Percentiles rank a stretch among this genome's conserved stretches.
Conservation (phyloP, 78 protist genomes). For the Dictyostelium firmibasis region DNA sequence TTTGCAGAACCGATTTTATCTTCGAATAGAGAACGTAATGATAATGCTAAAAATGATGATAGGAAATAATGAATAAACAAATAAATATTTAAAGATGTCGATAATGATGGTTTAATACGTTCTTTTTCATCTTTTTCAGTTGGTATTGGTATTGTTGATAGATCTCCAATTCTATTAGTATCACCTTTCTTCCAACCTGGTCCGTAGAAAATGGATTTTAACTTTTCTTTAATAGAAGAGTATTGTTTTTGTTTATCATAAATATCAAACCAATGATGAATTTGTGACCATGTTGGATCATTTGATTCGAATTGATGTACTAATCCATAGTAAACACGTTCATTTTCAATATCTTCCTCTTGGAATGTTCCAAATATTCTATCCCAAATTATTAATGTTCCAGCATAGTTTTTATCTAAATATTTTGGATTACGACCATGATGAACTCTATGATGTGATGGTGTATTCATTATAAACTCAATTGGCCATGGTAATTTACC, state of each 20-base stretch:
- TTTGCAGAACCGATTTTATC: not conserved
- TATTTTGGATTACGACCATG: slow-evolving; percentile 86
- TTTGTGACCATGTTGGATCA: slow-evolving; percentile 68
- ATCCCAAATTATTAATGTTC: slow-evolving; percentile 86
- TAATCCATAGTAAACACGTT: slow-evolving; percentile 61
- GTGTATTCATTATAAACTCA: slow-evolving; percentile 84
- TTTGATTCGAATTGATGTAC: slow-evolving; percentile 20
- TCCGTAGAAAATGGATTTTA: not conserved
- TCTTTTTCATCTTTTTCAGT: not conserved
- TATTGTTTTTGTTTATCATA: not conserved
- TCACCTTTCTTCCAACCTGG: slow-evolving; percentile 54
- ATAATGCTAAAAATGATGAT: not conserved
- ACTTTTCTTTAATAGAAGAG: not conserved
- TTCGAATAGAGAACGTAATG: not conserved
- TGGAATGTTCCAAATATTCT: slow-evolving; percentile 85
- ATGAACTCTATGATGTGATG: slow-evolving; percentile 89
- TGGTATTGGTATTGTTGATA: slow-evolving; percentile 7
- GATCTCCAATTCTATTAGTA: slow-evolving; percentile 3
- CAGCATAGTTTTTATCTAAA: slow-evolving; percentile 88
- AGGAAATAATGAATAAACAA: slow-evolving; percentile 20
- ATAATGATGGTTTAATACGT: not conserved
- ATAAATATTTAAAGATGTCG: not conserved
- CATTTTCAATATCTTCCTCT: slow-evolving; percentile 24
- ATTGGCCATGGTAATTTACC: slow-evolving; percentile 36
- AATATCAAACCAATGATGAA: slow-evolving; percentile 35